Evolutionary conservation across 2,329 filamentous ascomycete species (phyloP), one percentile per base, ranked within the genome.

Genomic region (Colletotrichum graminicola): DNA sequence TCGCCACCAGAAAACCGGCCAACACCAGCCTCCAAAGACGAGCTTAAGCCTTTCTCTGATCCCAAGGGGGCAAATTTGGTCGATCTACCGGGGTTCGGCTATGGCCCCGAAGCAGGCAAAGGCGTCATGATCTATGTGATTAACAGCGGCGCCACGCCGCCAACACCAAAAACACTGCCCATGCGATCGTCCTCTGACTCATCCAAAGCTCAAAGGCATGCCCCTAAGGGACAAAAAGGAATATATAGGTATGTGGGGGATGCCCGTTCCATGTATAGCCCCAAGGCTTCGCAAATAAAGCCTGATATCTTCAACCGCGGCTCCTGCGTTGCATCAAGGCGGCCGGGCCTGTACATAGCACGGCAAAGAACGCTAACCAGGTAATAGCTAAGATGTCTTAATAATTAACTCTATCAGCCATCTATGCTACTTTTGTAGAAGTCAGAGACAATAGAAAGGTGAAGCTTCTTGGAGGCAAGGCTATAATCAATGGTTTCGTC

Each of bases 91-190:
- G 67, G 62, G 21, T 70, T 49, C 41, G 55, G 29, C 14, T 70
- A 66, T n/a, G 55, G 55, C 29, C 29, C 47, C 18, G 62, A 70
- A 23, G 67, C 45, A 11, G 62, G 67, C 0, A 61, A 43, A 12
- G 67, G 67, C 4, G 55, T 70, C n/a, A 70, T 56, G 1, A 70
- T 70, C 14, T 70, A 70, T 26, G 47, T 41, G 16, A 56, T 66
- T 21, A 62, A 70, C 32, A 66, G 5, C 1, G 67, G 67, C 3
- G 67, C 23, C 6, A 66, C n/a, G n/a, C n/a, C n/a, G n/a, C n/a
- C n/a, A n/a, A 61, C 39, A 32, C 29, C 2, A 2, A 43, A 5
- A 66, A 70, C 56, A 5, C 55, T 5, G 67, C 43, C 43, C 18
- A 39, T 29, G 16, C 6, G 3, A 3, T 26, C 18, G 14, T 12